Percentiles rank a stretch among this genome's conserved stretches.
phyloP scores from a whole-genome alignment of 495 filamentous ascomycete species.

The Neurospora sp. region DNA sequence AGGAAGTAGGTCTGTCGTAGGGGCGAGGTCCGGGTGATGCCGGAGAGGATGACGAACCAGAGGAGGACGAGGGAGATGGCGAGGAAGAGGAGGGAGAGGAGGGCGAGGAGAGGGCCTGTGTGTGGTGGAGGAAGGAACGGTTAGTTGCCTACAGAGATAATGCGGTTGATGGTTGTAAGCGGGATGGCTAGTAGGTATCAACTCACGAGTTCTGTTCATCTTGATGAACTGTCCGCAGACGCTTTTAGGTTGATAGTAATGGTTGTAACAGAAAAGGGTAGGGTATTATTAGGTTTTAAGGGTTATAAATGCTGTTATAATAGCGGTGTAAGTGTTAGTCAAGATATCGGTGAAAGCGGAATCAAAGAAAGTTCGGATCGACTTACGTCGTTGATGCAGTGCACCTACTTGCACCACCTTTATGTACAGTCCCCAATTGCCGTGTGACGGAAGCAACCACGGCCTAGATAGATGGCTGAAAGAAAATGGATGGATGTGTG shows the following conservation, averaged over 20 bases:
- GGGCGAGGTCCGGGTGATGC: conserved; percentile 47
- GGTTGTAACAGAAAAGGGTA: not conserved
- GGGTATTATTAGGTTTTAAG: not conserved
- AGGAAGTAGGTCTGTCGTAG: conserved; percentile 75
- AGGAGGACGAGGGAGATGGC: conserved; percentile 64
- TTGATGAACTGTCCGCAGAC: not conserved
- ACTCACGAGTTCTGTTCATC: conserved; percentile 14
- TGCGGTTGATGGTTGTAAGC: not conserved
- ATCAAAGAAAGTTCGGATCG: not conserved
- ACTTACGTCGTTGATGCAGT: not conserved
- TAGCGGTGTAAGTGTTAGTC: not conserved
- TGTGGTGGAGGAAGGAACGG: not conserved
- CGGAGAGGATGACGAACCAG: conserved; percentile 71
- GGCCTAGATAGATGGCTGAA: not conserved
- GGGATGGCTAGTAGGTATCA: not conserved
- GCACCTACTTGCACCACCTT: not conserved
- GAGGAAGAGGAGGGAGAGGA: conserved; percentile 62
- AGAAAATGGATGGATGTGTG: not conserved
- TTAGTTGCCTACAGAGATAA: not conserved
- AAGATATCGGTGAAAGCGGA: not conserved
- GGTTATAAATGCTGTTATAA: not conserved
- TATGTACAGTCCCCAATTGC: not conserved
- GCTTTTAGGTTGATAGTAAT: not conserved
- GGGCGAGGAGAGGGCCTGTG: conserved; percentile 28
- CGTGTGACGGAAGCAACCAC: not conserved